Evolutionary conservation across 2,329 filamentous ascomycete species (phyloP), one percentile per base, ranked within the genome.

Genomic region (Aspergillus piperis): DNA sequence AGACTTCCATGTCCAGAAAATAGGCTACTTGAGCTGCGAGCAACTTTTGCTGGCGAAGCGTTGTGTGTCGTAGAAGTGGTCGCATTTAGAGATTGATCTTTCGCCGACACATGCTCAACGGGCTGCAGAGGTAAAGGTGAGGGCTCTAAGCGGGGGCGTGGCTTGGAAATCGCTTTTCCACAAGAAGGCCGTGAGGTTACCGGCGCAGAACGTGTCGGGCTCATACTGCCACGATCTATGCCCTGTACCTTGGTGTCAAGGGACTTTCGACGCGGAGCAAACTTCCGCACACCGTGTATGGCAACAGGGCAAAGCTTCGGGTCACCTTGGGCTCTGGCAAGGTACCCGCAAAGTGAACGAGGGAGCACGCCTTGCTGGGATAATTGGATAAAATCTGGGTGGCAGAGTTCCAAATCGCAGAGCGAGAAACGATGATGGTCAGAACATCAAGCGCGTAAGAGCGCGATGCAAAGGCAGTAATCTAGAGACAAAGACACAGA

Each of bases 31-130:
- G 78, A 78, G 67, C 80, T 80, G 66, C 81, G 80, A 58, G 77
- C 75, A 36, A 83, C 77, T 78, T 95, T 96, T 70, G 84, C 84
- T 10, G 90, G 91, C 57, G 91, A 96, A 60, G 83, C 83, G 70
- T 81, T 83, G 78, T 68, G 80, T 66, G 66, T 76, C 71, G 62
- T 75, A 62, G 74, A 70, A 57, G 80, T 75, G 21, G 84, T 79
- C 23, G 90, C 88, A 67, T 89, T 87, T 68, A 94, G 83, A 58
- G 88, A 78, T 68, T 88, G 83, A 75, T 90, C 90, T 63, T 82
- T 80, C 77, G 83, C 84, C 67, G 83, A 62, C 54, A 61, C 61
- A 64, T 75, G 75, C 47, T 76, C 78, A 47, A 77, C 71, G 13
- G 77, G 72, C 56, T 79, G 75, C 48, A 82, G 68, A 59, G 80